These are phyloP conservation scores for Lasiodiplodia hormozganensis DNA, from an alignment of 2,329 filamentous ascomycete genomes.

Conservation along the genomic window DNA sequence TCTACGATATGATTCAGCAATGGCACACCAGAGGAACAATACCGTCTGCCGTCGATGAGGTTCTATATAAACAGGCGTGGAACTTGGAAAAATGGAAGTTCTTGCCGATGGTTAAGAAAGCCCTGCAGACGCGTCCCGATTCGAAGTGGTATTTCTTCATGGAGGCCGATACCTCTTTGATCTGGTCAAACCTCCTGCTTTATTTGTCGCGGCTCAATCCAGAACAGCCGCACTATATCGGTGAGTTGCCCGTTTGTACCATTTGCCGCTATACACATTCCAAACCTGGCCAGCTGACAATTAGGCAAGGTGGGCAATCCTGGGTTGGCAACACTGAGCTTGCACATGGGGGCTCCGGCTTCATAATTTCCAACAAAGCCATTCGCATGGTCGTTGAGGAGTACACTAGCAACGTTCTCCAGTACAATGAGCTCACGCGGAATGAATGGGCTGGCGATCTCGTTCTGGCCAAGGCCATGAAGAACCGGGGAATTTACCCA, in stretches of 20 bases:
- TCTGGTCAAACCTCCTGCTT: slow-evolving; percentile 47
- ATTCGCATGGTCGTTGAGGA: slow-evolving; percentile 45
- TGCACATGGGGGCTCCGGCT: slow-evolving; percentile 55
- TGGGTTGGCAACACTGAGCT: slow-evolving; percentile 54
- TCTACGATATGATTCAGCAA: slow-evolving; percentile 56
- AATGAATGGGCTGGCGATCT: slow-evolving; percentile 50
- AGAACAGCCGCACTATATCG: slow-evolving; percentile 51
- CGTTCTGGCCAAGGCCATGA: slow-evolving; percentile 46
- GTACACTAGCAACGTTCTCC: slow-evolving; percentile 32
- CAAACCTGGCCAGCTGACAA: background rate
- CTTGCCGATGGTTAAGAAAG: slow-evolving; percentile 61
- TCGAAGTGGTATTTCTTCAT: slow-evolving; percentile 50
- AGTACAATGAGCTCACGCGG: slow-evolving; percentile 46
- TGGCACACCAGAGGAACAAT: slow-evolving; percentile 49
- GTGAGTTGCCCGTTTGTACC: slow-evolving; percentile 31
- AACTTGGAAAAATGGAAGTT: slow-evolving; percentile 67
- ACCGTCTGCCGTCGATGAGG: background rate
- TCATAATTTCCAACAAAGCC: slow-evolving; percentile 51
- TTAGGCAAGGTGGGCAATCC: slow-evolving; percentile 41
- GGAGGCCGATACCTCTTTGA: slow-evolving; percentile 46
- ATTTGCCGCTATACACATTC: too few relatives aligned
- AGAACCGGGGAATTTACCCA: slow-evolving; percentile 44
- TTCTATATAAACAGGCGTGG: slow-evolving; percentile 45
- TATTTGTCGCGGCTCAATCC: slow-evolving; percentile 8
- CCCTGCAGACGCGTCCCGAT: slow-evolving; percentile 45